Conservation (phyloP, 163 green algal species). For the Volvox carteri region DNA sequence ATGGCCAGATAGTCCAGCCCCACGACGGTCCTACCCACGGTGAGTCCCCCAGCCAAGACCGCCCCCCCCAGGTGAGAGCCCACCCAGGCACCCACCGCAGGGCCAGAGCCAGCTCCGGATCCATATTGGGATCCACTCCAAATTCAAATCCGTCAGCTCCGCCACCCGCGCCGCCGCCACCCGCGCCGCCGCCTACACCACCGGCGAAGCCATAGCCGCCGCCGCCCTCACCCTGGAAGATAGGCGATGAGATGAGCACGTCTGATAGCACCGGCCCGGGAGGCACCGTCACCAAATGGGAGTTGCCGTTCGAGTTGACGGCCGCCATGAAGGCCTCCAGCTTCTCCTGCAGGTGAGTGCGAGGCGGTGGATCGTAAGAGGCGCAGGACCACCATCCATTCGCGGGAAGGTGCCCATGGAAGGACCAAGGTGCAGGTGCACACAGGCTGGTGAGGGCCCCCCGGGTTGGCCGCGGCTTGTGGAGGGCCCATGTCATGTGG, state of each 20-base stretch:
- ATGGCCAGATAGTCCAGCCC: no score
- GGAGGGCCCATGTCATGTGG: no score
- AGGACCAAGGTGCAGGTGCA: no score
- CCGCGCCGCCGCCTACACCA: conserved; percentile 74
- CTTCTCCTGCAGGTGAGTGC: conserved; percentile 88
- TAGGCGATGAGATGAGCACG: conserved; percentile 91
- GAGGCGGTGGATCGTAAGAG: no score
- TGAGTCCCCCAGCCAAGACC: no score
- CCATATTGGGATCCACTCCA: conserved; percentile 96
- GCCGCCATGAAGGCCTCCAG: conserved; percentile 94
- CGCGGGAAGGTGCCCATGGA: no score
- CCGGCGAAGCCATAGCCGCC: conserved; percentile 68
- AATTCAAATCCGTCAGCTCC: conserved; percentile 92
- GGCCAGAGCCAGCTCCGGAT: conserved; percentile 96
- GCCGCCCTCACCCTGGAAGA: conserved; percentile 90
- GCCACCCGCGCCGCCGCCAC: conserved; percentile 62
- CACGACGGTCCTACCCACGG: no score
- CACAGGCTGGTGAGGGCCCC: no score
- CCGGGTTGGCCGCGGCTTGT: no score
- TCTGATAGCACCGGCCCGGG: conserved; percentile 92
- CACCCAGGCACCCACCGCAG: conserved; percentile 71
- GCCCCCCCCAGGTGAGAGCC: no score
- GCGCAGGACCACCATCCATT: no score
- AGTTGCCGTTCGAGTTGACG: conserved; percentile 97
- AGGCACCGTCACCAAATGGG: conserved; percentile 88